Conservation (phyloP, 345 rosid species). For the Pseudoturritis turrita region DNA sequence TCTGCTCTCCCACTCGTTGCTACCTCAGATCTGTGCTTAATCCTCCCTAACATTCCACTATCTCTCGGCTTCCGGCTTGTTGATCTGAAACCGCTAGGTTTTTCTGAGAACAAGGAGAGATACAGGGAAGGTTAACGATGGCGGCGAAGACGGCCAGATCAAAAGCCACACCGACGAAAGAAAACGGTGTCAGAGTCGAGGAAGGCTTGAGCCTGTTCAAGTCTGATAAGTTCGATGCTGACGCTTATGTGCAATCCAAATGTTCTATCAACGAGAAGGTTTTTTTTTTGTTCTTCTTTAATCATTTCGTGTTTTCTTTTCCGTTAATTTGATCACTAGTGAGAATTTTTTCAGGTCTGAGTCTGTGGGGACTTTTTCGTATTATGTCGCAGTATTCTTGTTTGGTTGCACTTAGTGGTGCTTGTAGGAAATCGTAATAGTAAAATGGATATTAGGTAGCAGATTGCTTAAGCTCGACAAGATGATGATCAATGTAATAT, state of each 20-base stretch:
- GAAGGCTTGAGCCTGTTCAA: slow-evolving; percentile 83
- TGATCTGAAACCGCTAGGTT: slow-evolving; percentile 21
- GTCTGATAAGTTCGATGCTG: slow-evolving; percentile 93
- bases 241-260: slow-evolving; percentile 85
- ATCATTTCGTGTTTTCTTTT: neutral
- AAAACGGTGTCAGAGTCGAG: slow-evolving; percentile 71
- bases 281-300: neutral
- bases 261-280: slow-evolving; percentile 98
- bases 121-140: slow-evolving; percentile 28
- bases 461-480: neutral
- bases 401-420: neutral
- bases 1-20: neutral
- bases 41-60: neutral
- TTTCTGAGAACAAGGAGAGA: neutral
- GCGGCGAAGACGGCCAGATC: slow-evolving; percentile 68
- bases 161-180: slow-evolving; percentile 53
- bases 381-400: neutral
- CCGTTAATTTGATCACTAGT: neutral
- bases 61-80: neutral
- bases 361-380: neutral
- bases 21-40: slow-evolving; percentile 19
- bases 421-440: neutral
- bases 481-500: neutral
- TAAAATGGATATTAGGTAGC: neutral
- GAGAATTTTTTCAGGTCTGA: neutral